Conservation (phyloP, 225 moss, liverwort and hornwort species). For the Marchantia paleacea region DNA sequence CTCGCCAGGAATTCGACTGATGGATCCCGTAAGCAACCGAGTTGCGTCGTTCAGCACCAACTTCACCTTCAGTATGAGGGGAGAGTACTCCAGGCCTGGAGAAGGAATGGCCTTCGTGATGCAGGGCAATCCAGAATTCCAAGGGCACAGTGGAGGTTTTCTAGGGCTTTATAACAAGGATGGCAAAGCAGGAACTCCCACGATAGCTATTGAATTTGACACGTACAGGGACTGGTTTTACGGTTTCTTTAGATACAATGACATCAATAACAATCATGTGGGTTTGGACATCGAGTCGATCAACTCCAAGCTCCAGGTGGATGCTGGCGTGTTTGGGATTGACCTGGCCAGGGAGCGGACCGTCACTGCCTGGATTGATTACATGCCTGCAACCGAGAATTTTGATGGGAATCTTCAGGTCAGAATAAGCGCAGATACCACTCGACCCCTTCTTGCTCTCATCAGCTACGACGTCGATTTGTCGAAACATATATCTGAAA, state of each 20-base stretch:
- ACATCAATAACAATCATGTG: slow-evolving; percentile 23
- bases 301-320: slow-evolving; percentile 21
- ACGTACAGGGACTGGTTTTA: slow-evolving; percentile 17
- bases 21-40: neutral
- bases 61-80: slow-evolving; percentile 27
- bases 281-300: slow-evolving; percentile 20
- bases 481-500: slow-evolving; percentile 19
- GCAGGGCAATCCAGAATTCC: neutral
- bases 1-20: slow-evolving; percentile 14
- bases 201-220: slow-evolving; percentile 21
- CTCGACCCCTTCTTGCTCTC: slow-evolving; percentile 8
- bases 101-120: slow-evolving; percentile 35
- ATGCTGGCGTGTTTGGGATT: slow-evolving; percentile 20
- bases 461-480: slow-evolving; percentile 18
- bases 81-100: neutral
- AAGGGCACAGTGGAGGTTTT: slow-evolving; percentile 22
- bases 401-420: slow-evolving; percentile 18
- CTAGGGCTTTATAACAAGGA: slow-evolving; percentile 12
- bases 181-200: slow-evolving; percentile 17
- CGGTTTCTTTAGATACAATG: slow-evolving; percentile 19
- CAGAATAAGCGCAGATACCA: slow-evolving; percentile 1
- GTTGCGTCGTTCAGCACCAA: slow-evolving; percentile 33
- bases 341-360: slow-evolving; percentile 7
- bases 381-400: neutral
- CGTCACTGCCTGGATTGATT: slow-evolving; percentile 24